These are phyloP conservation scores for Sophora flavescens DNA, from an alignment of 306 rosid genomes.

Conservation along the genomic window DNA sequence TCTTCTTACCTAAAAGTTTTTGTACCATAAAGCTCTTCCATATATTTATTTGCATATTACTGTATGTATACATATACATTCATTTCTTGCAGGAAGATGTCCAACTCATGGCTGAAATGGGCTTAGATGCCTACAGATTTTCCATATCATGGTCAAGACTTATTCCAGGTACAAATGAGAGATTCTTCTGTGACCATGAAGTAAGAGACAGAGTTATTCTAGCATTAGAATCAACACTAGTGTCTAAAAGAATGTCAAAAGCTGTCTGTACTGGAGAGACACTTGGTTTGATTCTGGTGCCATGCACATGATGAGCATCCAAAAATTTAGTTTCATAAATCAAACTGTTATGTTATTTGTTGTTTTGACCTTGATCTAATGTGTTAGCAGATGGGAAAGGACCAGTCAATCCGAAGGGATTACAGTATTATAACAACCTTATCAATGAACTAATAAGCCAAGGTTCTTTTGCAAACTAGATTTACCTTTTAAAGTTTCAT, in stretches of 20 bases:
- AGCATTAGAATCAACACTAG: background rate
- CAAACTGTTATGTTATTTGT: background rate
- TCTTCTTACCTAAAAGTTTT: background rate
- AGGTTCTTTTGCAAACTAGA: constrained; percentile 37
- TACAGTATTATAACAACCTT: constrained; percentile 64
- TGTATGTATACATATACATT: background rate
- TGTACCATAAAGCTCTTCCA: background rate
- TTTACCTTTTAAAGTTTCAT: background rate
- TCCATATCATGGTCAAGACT: constrained; percentile 43
- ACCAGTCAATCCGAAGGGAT: constrained; percentile 62
- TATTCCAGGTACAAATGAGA: constrained; percentile 1
- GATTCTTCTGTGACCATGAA: background rate
- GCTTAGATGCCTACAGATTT: constrained; percentile 43
- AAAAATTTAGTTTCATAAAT: background rate
- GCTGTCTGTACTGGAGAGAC: background rate
- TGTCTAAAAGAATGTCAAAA: background rate
- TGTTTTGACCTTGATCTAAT: background rate
- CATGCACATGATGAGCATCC: background rate
- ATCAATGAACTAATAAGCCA: constrained; percentile 57
- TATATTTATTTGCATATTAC: background rate
- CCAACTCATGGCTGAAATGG: constrained; percentile 33
- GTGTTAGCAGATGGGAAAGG: constrained; percentile 58
- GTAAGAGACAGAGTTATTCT: background rate
- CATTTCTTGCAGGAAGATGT: constrained; percentile 39
- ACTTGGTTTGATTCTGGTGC: background rate